phyloP scores from a whole-genome alignment of 164 flowering plant species.

The Protea cynaroides region DNA sequence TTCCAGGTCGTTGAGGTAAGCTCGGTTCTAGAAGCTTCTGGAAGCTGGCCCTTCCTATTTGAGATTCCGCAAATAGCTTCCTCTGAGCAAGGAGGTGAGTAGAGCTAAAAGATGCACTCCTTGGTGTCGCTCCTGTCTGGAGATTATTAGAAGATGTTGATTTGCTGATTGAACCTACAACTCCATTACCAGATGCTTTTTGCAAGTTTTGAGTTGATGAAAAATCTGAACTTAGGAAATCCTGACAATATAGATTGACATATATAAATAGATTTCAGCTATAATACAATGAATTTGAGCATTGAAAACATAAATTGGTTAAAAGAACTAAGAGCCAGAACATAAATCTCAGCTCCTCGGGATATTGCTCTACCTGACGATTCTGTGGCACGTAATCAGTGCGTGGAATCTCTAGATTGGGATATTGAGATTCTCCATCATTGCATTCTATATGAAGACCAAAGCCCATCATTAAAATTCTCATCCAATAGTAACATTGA shows the following conservation, averaged over 20 bases:
- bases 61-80: slow-evolving; percentile 70
- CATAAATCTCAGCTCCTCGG: neutral
- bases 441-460: slow-evolving; percentile 39
- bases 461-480: slow-evolving; percentile 2
- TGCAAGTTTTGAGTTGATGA: slow-evolving; percentile 16
- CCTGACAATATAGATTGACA: slow-evolving; percentile 29
- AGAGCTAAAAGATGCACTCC: slow-evolving; percentile 41
- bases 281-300: neutral
- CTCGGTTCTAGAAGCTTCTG: slow-evolving; percentile 92
- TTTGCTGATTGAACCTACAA: slow-evolving; percentile 11
- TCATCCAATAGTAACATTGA: neutral
- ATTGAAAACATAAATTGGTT: neutral
- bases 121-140: slow-evolving; percentile 29
- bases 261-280: neutral
- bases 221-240: slow-evolving; percentile 18
- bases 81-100: slow-evolving; percentile 59
- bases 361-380: slow-evolving; percentile 39
- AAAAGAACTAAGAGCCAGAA: neutral
- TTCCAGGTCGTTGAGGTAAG: slow-evolving; percentile 55
- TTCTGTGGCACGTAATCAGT: slow-evolving; percentile 44
- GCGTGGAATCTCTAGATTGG: slow-evolving; percentile 61
- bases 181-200: slow-evolving; percentile 32
- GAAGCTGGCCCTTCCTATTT: slow-evolving; percentile 80
- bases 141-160: slow-evolving; percentile 19
- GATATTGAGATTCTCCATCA: slow-evolving; percentile 61